A percentile compares a stretch with the other conserved stretches of the same genome.
phyloP scores from a whole-genome alignment of 208 protist genomes.

The Trypanosoma brucei region DNA sequence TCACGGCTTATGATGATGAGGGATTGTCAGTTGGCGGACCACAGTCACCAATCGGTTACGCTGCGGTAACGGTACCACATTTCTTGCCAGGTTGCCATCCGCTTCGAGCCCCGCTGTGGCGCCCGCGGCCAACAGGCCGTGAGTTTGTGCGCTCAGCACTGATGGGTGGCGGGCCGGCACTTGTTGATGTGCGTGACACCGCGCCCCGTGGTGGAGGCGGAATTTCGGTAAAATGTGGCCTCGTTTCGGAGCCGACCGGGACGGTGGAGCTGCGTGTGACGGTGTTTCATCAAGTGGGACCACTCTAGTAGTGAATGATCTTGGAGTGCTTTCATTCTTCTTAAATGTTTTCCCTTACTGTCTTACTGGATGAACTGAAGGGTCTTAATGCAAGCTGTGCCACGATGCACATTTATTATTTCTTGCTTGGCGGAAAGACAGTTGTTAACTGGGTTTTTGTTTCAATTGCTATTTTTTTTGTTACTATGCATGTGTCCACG shows the following conservation, averaged over 20 bases:
- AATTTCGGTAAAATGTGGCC: conserved; percentile 35
- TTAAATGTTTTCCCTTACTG: conserved; percentile 1
- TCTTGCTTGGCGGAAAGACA: too few relatives aligned
- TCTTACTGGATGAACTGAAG: too few relatives aligned
- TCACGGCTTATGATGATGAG: conserved; percentile 53
- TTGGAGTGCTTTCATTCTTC: not conserved
- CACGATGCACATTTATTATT: too few relatives aligned
- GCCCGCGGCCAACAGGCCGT: conserved; percentile 41
- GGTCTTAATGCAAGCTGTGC: too few relatives aligned
- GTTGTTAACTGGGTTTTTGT: too few relatives aligned
- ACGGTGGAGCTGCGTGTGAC: conserved; percentile 42
- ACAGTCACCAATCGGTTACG: conserved; percentile 64
- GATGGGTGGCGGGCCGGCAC: conserved; percentile 52
- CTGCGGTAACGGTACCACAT: conserved; percentile 42
- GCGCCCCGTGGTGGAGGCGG: conserved; percentile 19
- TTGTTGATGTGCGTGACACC: conserved; percentile 47
- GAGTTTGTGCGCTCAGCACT: conserved; percentile 56
- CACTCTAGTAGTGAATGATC: not conserved
- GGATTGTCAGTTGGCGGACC: conserved; percentile 23
- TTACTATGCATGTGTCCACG: too few relatives aligned
- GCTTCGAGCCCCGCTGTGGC: conserved; percentile 45
- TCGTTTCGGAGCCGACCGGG: conserved; percentile 44
- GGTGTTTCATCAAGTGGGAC: conserved; percentile 30
- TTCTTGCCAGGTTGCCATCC: conserved; percentile 40
- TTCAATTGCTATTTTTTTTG: too few relatives aligned